Conservation (phyloP, 148 eudicot genomes). For the Rheum nobile region DNA sequence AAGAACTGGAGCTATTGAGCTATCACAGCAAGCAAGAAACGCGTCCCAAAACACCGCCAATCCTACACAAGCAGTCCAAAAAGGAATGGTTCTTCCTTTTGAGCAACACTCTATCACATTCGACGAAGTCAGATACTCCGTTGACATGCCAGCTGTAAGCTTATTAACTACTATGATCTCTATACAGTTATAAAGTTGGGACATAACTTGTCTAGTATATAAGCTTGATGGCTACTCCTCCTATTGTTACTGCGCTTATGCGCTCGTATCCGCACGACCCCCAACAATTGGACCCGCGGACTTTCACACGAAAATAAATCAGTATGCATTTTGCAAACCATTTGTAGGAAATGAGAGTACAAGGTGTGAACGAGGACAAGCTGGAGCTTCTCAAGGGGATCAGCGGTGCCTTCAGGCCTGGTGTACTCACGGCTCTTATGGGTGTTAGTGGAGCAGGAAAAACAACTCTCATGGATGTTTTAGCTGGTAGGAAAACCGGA, state of each 20-base stretch:
- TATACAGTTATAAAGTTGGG: no score
- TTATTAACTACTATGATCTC: not conserved
- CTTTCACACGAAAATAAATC: no score
- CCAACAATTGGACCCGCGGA: no score
- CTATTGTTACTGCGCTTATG: no score
- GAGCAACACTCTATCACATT: conserved; percentile 59
- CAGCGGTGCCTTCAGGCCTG: conserved; percentile 78
- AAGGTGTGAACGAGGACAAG: conserved; percentile 45
- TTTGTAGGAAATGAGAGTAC: conserved; percentile 60
- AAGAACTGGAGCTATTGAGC: conserved; percentile 11
- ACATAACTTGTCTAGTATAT: no score
- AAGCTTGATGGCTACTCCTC: no score
- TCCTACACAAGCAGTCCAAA: conserved; percentile 3
- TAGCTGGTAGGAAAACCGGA: conserved; percentile 81
- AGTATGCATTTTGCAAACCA: not conserved
- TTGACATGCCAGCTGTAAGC: conserved; percentile 76
- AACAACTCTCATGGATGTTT: conserved; percentile 80
- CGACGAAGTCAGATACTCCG: conserved; percentile 54
- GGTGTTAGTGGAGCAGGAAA: conserved; percentile 94
- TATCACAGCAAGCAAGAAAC: conserved; percentile 2
- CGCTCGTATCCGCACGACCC: no score
- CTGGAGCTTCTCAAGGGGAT: conserved; percentile 57
- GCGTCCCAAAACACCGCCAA: not conserved
- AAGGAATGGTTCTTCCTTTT: conserved; percentile 74
- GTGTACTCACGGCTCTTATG: conserved; percentile 69